A percentile compares a stretch with the other conserved stretches of the same genome.
Conservation (phyloP, 495 filamentous ascomycete species). For the Neurospora tetrasperma region DNA sequence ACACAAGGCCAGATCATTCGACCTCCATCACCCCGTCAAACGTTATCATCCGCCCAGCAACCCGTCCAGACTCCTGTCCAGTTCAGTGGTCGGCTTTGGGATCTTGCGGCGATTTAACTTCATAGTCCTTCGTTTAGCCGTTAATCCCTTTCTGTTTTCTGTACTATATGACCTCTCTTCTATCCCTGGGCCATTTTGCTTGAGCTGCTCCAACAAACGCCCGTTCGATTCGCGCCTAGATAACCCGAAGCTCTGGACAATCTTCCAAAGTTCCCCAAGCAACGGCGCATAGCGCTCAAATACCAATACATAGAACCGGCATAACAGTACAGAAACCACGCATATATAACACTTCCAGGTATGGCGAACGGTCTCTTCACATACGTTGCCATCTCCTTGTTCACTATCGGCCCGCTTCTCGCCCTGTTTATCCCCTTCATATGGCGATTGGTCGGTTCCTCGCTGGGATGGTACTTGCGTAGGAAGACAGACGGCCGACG, state of each 20-base stretch:
- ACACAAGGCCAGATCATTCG: background rate
- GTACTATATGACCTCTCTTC: background rate
- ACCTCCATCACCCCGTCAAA: background rate
- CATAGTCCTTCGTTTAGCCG: background rate
- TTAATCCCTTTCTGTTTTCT: background rate
- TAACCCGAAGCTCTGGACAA: background rate
- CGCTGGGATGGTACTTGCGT: constrained; percentile 54
- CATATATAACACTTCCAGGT: background rate
- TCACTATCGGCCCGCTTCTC: constrained; percentile 19
- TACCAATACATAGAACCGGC: background rate
- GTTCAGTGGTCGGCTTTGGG: background rate
- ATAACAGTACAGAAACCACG: background rate
- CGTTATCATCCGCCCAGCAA: background rate
- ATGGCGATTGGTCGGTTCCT: constrained; percentile 31
- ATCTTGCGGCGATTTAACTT: background rate
- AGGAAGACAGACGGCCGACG: constrained; percentile 55
- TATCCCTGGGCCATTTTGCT: background rate
- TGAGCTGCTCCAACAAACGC: background rate
- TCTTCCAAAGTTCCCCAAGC: background rate
- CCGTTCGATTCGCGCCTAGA: background rate
- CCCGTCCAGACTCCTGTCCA: background rate
- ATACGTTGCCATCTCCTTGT: constrained; percentile 11
- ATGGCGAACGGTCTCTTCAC: constrained; percentile 6
- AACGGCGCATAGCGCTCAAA: background rate
- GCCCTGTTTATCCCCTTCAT: constrained; percentile 23